A percentile compares a stretch with the other conserved stretches of the same genome.
phyloP scores from a whole-genome alignment of 2,329 filamentous ascomycete genomes.

The Emmonsiellopsis sp. region DNA sequence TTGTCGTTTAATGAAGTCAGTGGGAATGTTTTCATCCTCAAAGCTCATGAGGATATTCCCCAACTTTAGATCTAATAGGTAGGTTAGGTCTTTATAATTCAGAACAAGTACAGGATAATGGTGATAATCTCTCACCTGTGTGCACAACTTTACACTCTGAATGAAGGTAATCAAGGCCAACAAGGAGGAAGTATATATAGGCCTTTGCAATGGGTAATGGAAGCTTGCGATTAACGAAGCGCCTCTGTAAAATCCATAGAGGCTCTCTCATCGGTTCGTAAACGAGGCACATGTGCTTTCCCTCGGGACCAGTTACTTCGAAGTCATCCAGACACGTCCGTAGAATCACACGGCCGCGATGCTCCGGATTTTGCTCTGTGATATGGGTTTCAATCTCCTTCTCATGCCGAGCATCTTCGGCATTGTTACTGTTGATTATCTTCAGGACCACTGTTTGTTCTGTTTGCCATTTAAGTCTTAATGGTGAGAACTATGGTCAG shows the following conservation, averaged over 20 bases:
- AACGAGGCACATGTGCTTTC: not conserved
- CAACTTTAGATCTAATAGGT: no score
- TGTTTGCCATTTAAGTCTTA: conserved; percentile 1
- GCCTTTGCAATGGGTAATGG: not conserved
- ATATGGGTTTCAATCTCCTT: not conserved
- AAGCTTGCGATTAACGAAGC: not conserved
- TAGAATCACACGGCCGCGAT: not conserved
- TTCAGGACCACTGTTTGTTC: not conserved
- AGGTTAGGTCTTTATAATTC: no score
- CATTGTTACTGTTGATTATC: conserved; percentile 3
- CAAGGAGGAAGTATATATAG: not conserved
- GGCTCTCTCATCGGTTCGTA: not conserved
- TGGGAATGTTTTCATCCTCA: no score
- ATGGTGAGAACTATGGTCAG: not conserved
- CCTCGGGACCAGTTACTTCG: not conserved
- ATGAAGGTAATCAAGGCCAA: not conserved
- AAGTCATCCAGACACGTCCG: not conserved
- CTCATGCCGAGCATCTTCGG: not conserved
- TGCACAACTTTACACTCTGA: not conserved
- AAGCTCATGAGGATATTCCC: no score
- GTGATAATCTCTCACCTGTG: no score
- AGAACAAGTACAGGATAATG: no score
- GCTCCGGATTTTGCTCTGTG: not conserved
- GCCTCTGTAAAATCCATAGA: not conserved
- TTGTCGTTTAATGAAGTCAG: no score